These are phyloP conservation scores for Aspergillus glaucus DNA, from an alignment of 2,329 filamentous ascomycete genomes.

Conservation along the genomic window DNA sequence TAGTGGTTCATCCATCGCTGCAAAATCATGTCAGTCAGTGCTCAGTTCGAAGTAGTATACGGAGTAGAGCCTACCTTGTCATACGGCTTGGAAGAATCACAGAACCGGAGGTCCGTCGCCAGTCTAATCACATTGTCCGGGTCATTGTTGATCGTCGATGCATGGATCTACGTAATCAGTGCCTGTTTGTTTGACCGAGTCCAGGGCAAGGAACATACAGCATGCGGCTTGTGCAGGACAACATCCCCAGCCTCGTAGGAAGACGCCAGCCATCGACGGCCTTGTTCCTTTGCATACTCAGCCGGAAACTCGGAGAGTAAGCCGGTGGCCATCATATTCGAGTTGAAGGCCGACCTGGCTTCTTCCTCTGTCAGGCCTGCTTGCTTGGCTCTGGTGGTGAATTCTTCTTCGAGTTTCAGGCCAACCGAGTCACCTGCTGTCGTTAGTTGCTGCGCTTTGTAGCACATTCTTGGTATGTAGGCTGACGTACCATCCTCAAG, in stretches of 20 bases:
- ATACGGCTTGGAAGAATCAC: constrained; percentile 46
- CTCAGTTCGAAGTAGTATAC: not conserved
- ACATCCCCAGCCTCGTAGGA: constrained; percentile 51
- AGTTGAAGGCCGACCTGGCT: constrained; percentile 48
- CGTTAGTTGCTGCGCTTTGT: not conserved
- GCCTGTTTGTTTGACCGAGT: not conserved
- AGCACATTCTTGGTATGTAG: not conserved
- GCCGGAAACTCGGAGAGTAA: constrained; percentile 47
- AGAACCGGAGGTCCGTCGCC: constrained; percentile 53
- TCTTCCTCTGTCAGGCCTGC: constrained; percentile 49
- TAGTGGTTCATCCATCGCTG: constrained; percentile 38
- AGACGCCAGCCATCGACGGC: constrained; percentile 46
- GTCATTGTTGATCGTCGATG: constrained; percentile 52
- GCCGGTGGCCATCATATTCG: constrained; percentile 54
- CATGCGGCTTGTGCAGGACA: constrained; percentile 37
- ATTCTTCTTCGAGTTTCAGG: constrained; percentile 42
- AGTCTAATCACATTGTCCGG: constrained; percentile 48
- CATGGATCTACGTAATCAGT: constrained; percentile 44
- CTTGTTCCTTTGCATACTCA: constrained; percentile 39
- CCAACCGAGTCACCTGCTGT: constrained; percentile 40
- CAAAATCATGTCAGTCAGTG: constrained; percentile 1
- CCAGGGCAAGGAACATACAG: constrained; percentile 15
- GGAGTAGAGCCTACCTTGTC: constrained; percentile 33
- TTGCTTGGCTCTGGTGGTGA: constrained; percentile 39
- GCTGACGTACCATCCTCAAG: constrained; percentile 40